Conservation (phyloP, 768 basidiomycete genomes). For the Tylopilus rubrobrunneus region DNA sequence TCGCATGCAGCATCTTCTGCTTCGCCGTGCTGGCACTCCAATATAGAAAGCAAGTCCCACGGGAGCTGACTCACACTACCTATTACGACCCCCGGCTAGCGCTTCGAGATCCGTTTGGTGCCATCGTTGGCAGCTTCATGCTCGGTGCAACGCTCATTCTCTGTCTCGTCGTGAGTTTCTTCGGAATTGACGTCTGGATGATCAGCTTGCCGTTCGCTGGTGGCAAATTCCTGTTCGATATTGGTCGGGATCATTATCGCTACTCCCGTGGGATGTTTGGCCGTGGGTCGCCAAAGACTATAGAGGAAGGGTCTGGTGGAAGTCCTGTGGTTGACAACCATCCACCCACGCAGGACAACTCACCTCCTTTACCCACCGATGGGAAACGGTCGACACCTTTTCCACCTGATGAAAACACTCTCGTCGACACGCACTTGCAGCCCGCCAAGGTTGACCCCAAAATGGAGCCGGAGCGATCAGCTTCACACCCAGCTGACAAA, state of each 20-base stretch:
- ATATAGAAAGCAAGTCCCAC: conserved; percentile 56
- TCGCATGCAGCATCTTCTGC: conserved; percentile 63
- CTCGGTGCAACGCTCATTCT: conserved; percentile 67
- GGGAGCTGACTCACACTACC: conserved; percentile 35
- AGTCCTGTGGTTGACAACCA: neutral
- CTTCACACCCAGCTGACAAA: neutral
- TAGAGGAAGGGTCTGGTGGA: neutral
- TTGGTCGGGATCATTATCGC: conserved; percentile 54
- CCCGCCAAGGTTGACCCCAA: neutral
- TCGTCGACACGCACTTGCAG: neutral
- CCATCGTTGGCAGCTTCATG: conserved; percentile 66
- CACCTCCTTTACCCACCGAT: neutral
- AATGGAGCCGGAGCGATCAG: too few relatives aligned
- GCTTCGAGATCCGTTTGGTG: conserved; percentile 71
- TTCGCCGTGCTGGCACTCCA: conserved; percentile 55
- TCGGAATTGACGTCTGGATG: conserved; percentile 78
- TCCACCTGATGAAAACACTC: neutral
- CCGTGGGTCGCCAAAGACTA: neutral
- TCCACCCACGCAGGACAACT: neutral
- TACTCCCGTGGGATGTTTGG: conserved; percentile 23
- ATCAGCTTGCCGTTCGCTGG: conserved; percentile 81
- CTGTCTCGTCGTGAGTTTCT: conserved; percentile 72
- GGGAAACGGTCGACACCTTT: neutral
- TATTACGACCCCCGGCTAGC: conserved; percentile 53
- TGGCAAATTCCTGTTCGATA: conserved; percentile 68